Base-by-base conservation (phyloP, 305 asterid species). In the Ajuga reptans region DNA sequence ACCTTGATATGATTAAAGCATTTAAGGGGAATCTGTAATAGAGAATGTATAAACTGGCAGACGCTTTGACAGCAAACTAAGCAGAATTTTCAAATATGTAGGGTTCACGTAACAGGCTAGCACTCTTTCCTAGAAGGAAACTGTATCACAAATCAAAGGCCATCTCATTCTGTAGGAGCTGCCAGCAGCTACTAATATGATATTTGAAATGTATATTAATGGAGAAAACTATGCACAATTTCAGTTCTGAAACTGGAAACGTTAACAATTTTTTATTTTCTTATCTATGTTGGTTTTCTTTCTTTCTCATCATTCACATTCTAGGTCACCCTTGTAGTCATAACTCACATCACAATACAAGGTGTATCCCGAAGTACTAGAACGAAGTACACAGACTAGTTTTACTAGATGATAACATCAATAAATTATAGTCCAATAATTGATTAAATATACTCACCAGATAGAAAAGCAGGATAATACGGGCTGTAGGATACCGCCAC, bases 401-500 rank as follows among this genome's bases (percentile, higher is more conserved):
- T 67, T 33, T 46, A 46, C 42, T 14, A 49, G 46, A 67, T 21
- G 56, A 60, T 7, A 67, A 3, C 12, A 73, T 29, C 9, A 63
- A 70, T 52, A 45, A 76, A 56, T 41, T 42, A 29, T 37, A 74
- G 51, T 55, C 72, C 55, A 41, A 37, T 31, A 18, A 42, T 53
- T 62, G 64, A 59, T 43, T 5, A 66, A 50, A 29, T 71, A 46
- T 59, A 76, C 96, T 77, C 68, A 94, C 99, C 99, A 94, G 87
- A 84, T 94, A 94, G 77, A 86, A 89, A 71, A 94, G 86, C 71
- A 94, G 85, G 86, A 80, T 77, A 77, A 94, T 67, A 76, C 99
- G 90, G 62, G 99, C 99, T 73, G 83, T 83, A 53, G 99, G 99
- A 86, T 91, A 91, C 70, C 92, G 95, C 98, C 98, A 94, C 45